Evolutionary conservation across 2,329 filamentous ascomycete genomes (phyloP).

Genomic region (Dryadomyces quercivorus): DNA sequence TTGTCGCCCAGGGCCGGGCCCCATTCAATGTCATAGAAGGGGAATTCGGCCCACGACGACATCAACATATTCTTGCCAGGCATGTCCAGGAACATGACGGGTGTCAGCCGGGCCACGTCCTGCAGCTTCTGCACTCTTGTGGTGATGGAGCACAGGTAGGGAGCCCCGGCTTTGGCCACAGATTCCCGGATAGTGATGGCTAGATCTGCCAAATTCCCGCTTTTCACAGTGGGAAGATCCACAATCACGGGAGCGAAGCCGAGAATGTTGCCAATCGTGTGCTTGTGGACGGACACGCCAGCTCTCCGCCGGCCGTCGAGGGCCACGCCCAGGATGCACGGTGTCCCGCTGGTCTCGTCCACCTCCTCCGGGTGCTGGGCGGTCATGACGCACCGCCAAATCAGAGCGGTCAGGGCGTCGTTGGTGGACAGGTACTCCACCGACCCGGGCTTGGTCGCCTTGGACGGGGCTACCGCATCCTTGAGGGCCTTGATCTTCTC

Average conservation of each 20-base stretch:
- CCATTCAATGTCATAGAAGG: conserved; percentile 1
- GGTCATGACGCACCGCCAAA: conserved; percentile 2
- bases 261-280: background rate
- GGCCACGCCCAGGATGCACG: conserved; percentile 1
- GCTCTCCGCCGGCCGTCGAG: conserved; percentile 1
- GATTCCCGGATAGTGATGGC: background rate
- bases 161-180: background rate
- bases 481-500: background rate
- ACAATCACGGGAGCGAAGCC: background rate
- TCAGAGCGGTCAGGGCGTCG: background rate
- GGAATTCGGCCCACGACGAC: conserved; percentile 3
- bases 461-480: background rate
- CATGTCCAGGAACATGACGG: conserved; percentile 2
- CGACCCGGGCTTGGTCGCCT: background rate
- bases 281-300: background rate
- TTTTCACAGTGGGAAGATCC: background rate
- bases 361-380: background rate
- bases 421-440: background rate
- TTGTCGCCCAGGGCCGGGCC: background rate
- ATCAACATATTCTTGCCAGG: background rate
- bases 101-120: background rate
- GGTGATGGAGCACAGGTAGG: background rate
- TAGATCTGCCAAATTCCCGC: background rate
- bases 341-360: background rate
- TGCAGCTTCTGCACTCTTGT: background rate